Conservation (phyloP, 169 alveolate species). For the Babesia sp. region DNA sequence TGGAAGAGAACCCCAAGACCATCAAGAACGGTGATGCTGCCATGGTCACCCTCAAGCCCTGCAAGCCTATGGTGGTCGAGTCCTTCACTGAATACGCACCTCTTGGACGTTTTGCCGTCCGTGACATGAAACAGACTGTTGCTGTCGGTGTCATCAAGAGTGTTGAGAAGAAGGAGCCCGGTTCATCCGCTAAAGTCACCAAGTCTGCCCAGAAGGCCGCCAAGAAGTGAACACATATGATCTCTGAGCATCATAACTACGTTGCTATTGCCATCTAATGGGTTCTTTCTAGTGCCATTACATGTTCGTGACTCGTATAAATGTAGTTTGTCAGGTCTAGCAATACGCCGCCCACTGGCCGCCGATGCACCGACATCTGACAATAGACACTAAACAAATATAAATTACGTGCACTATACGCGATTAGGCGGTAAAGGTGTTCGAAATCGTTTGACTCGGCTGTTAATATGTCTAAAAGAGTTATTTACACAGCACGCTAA, state of each 20-base stretch:
- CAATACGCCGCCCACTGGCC: too few relatives aligned
- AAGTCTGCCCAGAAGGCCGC: conserved; percentile 75
- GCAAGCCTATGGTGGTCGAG: conserved; percentile 96
- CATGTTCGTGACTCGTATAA: too few relatives aligned
- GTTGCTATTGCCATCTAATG: conserved; percentile 6
- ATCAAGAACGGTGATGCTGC: conserved; percentile 97
- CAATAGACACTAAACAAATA: too few relatives aligned
- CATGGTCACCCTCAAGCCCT: conserved; percentile 91
- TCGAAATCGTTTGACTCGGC: too few relatives aligned
- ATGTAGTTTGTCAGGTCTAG: too few relatives aligned
- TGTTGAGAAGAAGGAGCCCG: conserved; percentile 93
- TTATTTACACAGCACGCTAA: too few relatives aligned
- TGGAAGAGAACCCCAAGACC: conserved; percentile 94
- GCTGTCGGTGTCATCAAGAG: conserved; percentile 98
- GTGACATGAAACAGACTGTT: conserved; percentile 98
- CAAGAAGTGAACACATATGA: conserved; percentile 43
- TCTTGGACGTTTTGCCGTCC: conserved; percentile 97
- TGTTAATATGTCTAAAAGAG: too few relatives aligned
- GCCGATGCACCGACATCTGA: background rate
- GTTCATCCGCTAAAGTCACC: conserved; percentile 83
- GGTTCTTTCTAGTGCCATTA: conserved; percentile 23
- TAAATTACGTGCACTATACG: too few relatives aligned
- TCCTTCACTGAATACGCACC: conserved; percentile 96
- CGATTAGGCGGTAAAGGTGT: too few relatives aligned
- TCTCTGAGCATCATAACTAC: background rate